These are phyloP conservation scores for Trichoderma koningii DNA, from an alignment of 2,329 filamentous ascomycete species.

Conservation along the genomic window DNA sequence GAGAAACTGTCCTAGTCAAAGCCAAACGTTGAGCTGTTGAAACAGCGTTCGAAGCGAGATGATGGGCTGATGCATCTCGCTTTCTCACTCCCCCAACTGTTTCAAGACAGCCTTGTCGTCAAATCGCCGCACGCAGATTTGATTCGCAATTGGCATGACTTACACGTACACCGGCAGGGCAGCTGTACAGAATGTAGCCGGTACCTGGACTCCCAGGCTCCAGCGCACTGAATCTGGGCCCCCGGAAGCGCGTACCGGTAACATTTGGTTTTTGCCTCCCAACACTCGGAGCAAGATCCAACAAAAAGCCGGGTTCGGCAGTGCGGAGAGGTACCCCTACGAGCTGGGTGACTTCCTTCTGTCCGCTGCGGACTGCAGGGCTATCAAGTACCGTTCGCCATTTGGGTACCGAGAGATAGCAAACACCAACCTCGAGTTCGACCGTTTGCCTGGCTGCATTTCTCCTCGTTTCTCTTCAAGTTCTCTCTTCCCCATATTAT, in stretches of 20 bases:
- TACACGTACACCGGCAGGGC: background rate
- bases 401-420: background rate
- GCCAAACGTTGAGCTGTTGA: background rate
- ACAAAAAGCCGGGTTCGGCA: background rate
- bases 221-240: too few relatives aligned
- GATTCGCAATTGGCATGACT: too few relatives aligned
- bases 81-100: slow-evolving; percentile 28
- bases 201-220: background rate
- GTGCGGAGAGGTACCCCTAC: background rate
- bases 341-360: background rate
- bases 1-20: background rate
- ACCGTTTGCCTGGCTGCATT: too few relatives aligned
- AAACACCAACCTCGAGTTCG: too few relatives aligned
- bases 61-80: slow-evolving; percentile 5
- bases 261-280: background rate
- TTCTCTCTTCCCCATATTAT: background rate
- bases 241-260: too few relatives aligned
- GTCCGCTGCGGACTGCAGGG: too few relatives aligned
- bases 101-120: background rate
- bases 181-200: background rate
- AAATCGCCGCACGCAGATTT: background rate
- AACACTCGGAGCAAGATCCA: slow-evolving; percentile 9
- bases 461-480: background rate
- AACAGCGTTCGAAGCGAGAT: background rate
- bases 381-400: background rate